Evolutionary conservation across 2,329 filamentous ascomycete genomes (phyloP), one percentile per base, ranked within the genome.

Genomic region (Fusarium metavorans): DNA sequence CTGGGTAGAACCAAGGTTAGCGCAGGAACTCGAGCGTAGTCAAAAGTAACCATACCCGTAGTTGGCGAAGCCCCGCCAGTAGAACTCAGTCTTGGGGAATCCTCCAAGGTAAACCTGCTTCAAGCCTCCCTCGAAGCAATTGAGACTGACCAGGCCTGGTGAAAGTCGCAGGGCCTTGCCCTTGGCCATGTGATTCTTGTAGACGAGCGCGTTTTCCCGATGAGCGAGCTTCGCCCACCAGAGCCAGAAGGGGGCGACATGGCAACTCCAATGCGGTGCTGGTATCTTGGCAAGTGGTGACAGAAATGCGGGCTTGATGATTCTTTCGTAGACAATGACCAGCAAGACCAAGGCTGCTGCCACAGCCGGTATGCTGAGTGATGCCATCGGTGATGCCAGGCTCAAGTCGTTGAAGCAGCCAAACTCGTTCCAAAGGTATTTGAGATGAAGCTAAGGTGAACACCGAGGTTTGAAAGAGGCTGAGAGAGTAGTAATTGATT

Each of bases 261-360:
- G 66, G 32, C 68, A 66, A 16, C 64, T 65, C 71, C 71, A 73
- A 35, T 73, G 71, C 8, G 68, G 56, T 6, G 68, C 66, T 7
- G 71, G 68, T 25, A 73, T 69, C 25, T 67, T 71, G n/a, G 65
- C 13, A 1, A 73, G 52, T 14, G 71, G 71, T 6, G 71, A 73
- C 10, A 67, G 10, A 16, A 68, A 68, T 6, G 34, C 61, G 4
- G 66, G 66, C 8, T 65, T 60, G 32, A 68, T 9, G 35, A 68
- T 54, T 32, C 10, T 20, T 48, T 65, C 54, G 41, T 64, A 52
- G 4, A 30, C 27, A 20, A 64, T 32, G 11, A 57, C 34, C 25
- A 34, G n/a, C 20, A 43, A 23, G 45, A 45, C 54, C 52, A 54
- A 34, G 35, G 6, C 30, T 18, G 14, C 39, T 50, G 50, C 50